Evolutionary conservation across 441 rosid genomes (phyloP), one percentile per base, ranked within the genome.

Genomic region (Populus hybrid): DNA sequence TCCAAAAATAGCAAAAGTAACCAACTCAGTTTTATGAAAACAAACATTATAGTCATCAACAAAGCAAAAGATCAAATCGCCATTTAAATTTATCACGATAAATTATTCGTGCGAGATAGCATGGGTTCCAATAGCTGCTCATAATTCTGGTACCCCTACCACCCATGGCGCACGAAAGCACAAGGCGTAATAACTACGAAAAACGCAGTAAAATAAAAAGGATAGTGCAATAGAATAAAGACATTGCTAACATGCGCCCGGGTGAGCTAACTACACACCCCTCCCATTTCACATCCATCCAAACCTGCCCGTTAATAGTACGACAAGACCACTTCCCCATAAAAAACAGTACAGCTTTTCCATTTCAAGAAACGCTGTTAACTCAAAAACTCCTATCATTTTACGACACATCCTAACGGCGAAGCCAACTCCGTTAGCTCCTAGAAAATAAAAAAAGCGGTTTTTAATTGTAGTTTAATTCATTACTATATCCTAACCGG

Each of bases 241-340:
- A 11, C 16, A 38, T 26, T 1, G 64, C 73, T 87, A 87, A 74
- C 74, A 26, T 83, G 86, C 85, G 80, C 88, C 1, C 9, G 0
- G 0, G 29, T 61, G 75, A 63, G 85, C 50, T 59, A 67, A 12
- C 23, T 79, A 35, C 81, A 85, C 87, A 80, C 78, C 77, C 67
- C 36, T 11, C 40, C 50, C 72, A 73, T 70, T 42, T 82, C 84
- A 38, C 84, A 38, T 75, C 84, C 84, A 76, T 78, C 82, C 80
- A 83, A 82, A 79, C 84, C 78, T 87, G 88, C 87, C 83, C 77
- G 92, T 85, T 82, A 76, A 81, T 77, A 74, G 90, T 90, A 88
- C 89, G 93, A 90, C 93, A 91, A 86, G 64, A 74, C 86, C 92
- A 84, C 75, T 89, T 88, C 84, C 90, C 89, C 84, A 79, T 85